Base-by-base conservation (phyloP, 2,329 filamentous ascomycete species). In the Colletotrichum eremochloae region DNA sequence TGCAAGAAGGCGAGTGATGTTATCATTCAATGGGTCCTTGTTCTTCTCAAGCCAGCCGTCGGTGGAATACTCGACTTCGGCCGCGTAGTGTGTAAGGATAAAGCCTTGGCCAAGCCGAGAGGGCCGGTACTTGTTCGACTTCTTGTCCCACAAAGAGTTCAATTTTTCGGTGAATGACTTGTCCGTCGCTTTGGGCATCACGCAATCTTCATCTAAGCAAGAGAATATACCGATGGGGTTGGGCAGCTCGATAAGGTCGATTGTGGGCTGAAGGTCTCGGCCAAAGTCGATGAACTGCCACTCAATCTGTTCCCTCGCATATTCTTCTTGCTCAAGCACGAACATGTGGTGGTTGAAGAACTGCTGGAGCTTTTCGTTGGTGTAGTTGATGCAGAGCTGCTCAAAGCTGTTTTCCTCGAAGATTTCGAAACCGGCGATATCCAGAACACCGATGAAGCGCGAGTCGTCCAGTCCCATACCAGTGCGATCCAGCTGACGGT, bases 291-390 rank as follows among this genome's bases (percentile, higher is more conserved):
- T 99, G 80, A 99, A 99, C 79, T 98, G 95, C 96, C 96, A 99
- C 83, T 99, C 96, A 76, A 99, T 99, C 81, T 98, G 94, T 80
- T 99, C 96, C 60, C 96, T 88, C 11, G 96, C 95, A 81, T 99
- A 99, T 81, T 99, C 96, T 81, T 99, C 96, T 79, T 99, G 96
- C 80, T 99, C 96, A 9, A 99, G 87, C 12, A 99, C 96, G 79
- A 99, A 99, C 96, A 99, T 99, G 85, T 99, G 97, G 80, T 99
- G 96, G 78, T 99, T 99, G 89, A 99, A 99, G 82, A 99, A 99
- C 77, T 99, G 96, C 79, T 99, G 96, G 8, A 99, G 90, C 82
- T 98, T 99, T 82, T 99, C 96, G 83, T 99, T 99, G 74, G 97
- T 98, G 83, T 99, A 99, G 83, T 99, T 99, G 88, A 99, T 99